Conservation (phyloP, 805 yeast species). For the Hanseniaspora hatyaiensis region DNA sequence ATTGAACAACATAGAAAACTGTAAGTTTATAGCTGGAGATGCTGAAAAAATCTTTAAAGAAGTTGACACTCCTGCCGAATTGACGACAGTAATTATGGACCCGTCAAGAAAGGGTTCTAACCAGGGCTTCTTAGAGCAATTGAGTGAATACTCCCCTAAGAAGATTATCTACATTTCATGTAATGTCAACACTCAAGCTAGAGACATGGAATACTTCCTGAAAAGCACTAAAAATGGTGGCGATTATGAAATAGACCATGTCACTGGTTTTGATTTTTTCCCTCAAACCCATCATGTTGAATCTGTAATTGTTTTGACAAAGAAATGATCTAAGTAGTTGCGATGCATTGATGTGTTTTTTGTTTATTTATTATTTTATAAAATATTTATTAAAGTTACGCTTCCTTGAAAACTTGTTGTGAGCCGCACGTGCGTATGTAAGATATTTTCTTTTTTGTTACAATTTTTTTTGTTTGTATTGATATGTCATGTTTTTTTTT, state of each 20-base stretch:
- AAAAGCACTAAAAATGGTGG: constrained; percentile 50
- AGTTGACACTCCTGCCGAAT: constrained; percentile 59
- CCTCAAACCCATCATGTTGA: constrained; percentile 92
- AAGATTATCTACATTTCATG: constrained; percentile 90
- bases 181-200: constrained; percentile 94
- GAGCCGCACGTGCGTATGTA: too few species aligned
- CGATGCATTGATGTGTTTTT: too few species aligned
- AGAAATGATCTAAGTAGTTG: constrained; percentile 17
- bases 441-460: not conserved
- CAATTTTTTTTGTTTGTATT: not conserved
- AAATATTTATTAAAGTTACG: too few species aligned
- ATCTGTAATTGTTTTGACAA: constrained; percentile 61
- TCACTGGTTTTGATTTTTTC: constrained; percentile 92
- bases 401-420: too few species aligned
- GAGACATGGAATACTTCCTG: constrained; percentile 78
- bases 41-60: constrained; percentile 80
- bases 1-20: constrained; percentile 61
- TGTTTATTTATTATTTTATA: not conserved
- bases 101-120: constrained; percentile 98
- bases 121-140: constrained; percentile 70
- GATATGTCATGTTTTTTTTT: too few species aligned
- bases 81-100: constrained; percentile 84
- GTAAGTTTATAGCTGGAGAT: constrained; percentile 78
- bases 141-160: constrained; percentile 71
- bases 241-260: constrained; percentile 60